Evolutionary conservation across 148 eudicot genomes (phyloP), one percentile per base, ranked within the genome.

Genomic region (Silene uniflora): DNA sequence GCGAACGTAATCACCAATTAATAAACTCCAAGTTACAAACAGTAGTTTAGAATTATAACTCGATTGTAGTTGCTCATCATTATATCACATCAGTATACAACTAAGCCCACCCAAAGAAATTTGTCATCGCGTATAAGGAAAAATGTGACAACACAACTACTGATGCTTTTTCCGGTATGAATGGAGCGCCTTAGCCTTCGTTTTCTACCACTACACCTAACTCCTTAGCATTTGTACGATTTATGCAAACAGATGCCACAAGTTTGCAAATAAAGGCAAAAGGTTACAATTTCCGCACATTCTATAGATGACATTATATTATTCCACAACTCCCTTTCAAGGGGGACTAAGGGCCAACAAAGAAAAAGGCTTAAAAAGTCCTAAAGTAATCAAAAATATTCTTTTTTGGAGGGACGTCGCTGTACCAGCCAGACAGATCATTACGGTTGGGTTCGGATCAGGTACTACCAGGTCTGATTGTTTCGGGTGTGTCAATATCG

Each of bases 321-420:
- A 62, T 65, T 65, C n/a, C 9, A 59, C 71, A 67, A 67, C 16
- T 73, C 52, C 62, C 23, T 79, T 74, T 74, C 77, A 35, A 10
- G 0, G 21, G 35, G 39, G 32, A 49, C 67, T 17, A 42, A 46
- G 54, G 52, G 35, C 69, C 76, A 80, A 72, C 62, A 44, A 39
- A 67, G 39, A 25, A 66, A 61, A 62, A 4, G 62, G 56, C 17
- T 52, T 4, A 52, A 52, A 52, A 52, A 49, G 17, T 49, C 11
- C 21, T 18, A 44, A 81, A 42, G 72, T 27, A 67, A 67, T 52
- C 23, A 54, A 68, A 67, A 68, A 44, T 42, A 68, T 46, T 68
- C 72, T 1, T 68, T 67, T 44, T 44, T 17, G 10, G 5, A 66
- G 18, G 69, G 49, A 23, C 12, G 22, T 66, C 49, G 32, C 23